These are phyloP conservation scores for Extremus antarcticus DNA, from an alignment of 495 filamentous ascomycete species.

Conservation along the genomic window DNA sequence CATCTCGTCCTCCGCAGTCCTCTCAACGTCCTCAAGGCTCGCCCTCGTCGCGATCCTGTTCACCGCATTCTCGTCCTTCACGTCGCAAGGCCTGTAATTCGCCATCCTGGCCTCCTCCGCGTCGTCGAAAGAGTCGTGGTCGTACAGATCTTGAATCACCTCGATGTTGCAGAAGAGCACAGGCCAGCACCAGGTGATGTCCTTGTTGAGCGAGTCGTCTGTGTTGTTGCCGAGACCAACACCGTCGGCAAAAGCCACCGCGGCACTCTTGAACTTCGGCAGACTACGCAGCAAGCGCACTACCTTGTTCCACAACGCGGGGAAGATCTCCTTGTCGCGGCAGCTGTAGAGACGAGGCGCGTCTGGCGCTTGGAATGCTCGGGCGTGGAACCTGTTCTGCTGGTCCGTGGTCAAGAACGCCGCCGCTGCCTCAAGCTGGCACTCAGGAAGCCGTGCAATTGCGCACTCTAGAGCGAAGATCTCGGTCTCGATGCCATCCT, in stretches of 20 bases:
- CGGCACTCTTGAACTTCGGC: not conserved
- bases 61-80: too few relatives aligned
- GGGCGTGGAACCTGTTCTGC: not conserved
- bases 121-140: too few relatives aligned
- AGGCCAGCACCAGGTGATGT: too few relatives aligned
- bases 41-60: too few relatives aligned
- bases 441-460: not conserved
- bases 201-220: too few relatives aligned
- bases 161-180: too few relatives aligned
- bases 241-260: not conserved
- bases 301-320: not conserved
- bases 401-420: not conserved
- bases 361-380: not conserved
- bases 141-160: too few relatives aligned
- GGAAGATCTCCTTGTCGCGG: not conserved
- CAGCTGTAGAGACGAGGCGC: not conserved
- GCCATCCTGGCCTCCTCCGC: too few relatives aligned
- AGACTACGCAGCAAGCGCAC: not conserved
- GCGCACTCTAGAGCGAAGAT: not conserved
- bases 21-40: too few relatives aligned
- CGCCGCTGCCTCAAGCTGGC: not conserved
- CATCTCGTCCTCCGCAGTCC: too few relatives aligned
- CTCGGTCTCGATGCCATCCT: not conserved
- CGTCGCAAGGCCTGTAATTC: too few relatives aligned
- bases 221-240: too few relatives aligned